These are phyloP conservation scores for Arthrocladium fulminans DNA, from an alignment of 2,329 filamentous ascomycete genomes.

Conservation along the genomic window DNA sequence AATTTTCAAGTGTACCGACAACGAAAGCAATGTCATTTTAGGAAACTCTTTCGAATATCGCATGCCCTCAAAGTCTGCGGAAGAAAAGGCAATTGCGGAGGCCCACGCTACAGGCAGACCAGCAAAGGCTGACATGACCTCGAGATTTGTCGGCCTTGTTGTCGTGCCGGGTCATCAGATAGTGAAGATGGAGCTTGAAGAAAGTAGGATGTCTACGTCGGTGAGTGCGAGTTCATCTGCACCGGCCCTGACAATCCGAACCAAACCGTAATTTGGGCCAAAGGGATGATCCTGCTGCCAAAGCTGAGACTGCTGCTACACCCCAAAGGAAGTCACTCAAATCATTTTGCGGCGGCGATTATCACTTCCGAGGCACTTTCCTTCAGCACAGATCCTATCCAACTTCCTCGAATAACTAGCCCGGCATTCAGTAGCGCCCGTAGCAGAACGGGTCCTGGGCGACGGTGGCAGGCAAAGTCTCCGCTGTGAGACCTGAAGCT, in stretches of 20 bases:
- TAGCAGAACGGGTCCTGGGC: no score
- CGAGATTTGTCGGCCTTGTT: slow-evolving; percentile 77
- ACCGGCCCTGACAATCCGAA: slow-evolving; percentile 16
- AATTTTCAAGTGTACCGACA: slow-evolving; percentile 88
- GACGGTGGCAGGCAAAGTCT: no score
- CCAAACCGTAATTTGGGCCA: slow-evolving; percentile 1
- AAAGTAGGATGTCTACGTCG: slow-evolving; percentile 29
- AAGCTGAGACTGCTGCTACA: no score
- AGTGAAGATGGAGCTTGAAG: slow-evolving; percentile 78
- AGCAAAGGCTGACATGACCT: slow-evolving; percentile 63
- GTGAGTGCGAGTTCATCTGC: slow-evolving; percentile 9
- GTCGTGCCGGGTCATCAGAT: slow-evolving; percentile 84
- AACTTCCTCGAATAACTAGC: no score
- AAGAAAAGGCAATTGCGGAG: slow-evolving; percentile 34
- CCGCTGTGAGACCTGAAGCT: no score
- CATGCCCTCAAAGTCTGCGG: slow-evolving; percentile 50
- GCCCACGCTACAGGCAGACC: slow-evolving; percentile 29
- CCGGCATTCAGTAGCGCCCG: no score
- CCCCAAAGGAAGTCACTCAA: no score
- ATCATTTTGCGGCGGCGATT: no score
- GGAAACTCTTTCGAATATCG: slow-evolving; percentile 84
- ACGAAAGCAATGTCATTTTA: slow-evolving; percentile 80
- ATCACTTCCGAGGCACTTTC: no score
- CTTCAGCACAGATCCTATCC: no score
- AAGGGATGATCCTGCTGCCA: no score